Percentiles rank a stretch among this genome's conserved stretches.
phyloP scores from a whole-genome alignment of 371 early-diverging fungal genomes.

The Mucor velutinosus region DNA sequence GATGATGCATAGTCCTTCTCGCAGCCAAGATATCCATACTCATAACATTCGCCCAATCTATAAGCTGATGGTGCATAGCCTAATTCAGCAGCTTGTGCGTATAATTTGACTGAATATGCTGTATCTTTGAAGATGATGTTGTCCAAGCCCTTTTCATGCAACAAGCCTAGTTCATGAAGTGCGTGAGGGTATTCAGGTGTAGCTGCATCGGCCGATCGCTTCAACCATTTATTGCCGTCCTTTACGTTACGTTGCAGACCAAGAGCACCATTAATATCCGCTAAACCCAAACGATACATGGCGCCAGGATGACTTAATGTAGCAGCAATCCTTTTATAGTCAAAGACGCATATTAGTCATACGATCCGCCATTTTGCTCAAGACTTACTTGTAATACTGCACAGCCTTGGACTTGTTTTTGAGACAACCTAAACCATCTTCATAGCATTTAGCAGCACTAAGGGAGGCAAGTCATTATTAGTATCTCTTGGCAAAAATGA shows the following conservation, averaged over 20 bases:
- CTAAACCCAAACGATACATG: conserved; percentile 72
- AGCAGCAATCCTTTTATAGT: conserved; percentile 42
- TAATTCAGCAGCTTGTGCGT: conserved; percentile 69
- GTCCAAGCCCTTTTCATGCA: conserved; percentile 72
- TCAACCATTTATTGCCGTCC: conserved; percentile 83
- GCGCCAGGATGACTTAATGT: conserved; percentile 73
- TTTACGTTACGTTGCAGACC: conserved; percentile 60
- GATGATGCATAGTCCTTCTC: conserved; percentile 61
- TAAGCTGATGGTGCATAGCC: conserved; percentile 79
- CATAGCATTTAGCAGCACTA: conserved; percentile 69
- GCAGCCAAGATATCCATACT: conserved; percentile 70
- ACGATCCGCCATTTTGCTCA: neutral
- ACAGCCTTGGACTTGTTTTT: conserved; percentile 64
- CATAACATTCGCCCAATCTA: conserved; percentile 77
- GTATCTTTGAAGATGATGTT: conserved; percentile 72
- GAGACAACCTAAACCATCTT: conserved; percentile 65
- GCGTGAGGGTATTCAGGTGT: conserved; percentile 77
- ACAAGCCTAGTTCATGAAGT: conserved; percentile 71
- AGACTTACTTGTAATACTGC: conserved; percentile 64
- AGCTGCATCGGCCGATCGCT: conserved; percentile 72
- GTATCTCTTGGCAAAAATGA: conserved; percentile 4
- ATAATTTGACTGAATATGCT: conserved; percentile 68
- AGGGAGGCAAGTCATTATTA: neutral
- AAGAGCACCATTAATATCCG: conserved; percentile 69
- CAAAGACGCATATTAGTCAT: neutral